Percentiles rank a stretch among this genome's conserved stretches.
These are phyloP conservation scores for Cystobasidium onofrii DNA, from an alignment of 768 basidiomycete genomes.

Conservation along the genomic window DNA sequence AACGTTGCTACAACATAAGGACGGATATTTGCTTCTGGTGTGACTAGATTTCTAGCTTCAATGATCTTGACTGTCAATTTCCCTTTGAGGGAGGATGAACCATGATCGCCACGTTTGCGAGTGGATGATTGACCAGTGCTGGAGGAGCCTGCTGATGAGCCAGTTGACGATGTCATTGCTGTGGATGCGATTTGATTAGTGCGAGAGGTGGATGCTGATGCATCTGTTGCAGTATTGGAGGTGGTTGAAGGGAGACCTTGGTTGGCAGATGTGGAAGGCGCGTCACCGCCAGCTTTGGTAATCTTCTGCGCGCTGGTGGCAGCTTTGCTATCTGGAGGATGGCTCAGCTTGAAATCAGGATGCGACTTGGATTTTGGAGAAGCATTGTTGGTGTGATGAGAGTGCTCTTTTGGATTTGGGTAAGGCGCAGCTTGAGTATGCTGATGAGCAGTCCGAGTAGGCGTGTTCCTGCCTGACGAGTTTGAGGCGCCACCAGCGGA, in stretches of 20 bases:
- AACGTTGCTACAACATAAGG: slow-evolving; percentile 97
- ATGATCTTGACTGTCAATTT: slow-evolving; percentile 96
- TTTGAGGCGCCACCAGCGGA: neutral
- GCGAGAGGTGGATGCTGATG: neutral
- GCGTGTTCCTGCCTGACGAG: slow-evolving; percentile 23
- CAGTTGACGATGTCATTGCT: neutral
- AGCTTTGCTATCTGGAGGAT: slow-evolving; percentile 16
- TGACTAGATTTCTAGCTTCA: slow-evolving; percentile 72
- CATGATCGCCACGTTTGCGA: slow-evolving; percentile 6
- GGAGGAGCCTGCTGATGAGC: slow-evolving; percentile 1
- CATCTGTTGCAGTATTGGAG: neutral
- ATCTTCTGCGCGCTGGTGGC: neutral
- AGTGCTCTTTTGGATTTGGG: slow-evolving; percentile 11
- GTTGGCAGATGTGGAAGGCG: neutral
- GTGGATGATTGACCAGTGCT: slow-evolving; percentile 1
- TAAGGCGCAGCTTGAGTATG: slow-evolving; percentile 3
- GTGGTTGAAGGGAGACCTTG: neutral
- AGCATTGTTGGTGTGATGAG: neutral
- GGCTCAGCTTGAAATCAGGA: slow-evolving; percentile 25
- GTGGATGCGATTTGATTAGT: neutral
- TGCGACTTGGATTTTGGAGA: slow-evolving; percentile 8
- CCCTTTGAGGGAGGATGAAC: slow-evolving; percentile 38
- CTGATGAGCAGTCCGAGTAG: slow-evolving; percentile 9
- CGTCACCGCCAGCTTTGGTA: neutral
- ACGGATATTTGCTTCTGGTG: slow-evolving; percentile 56